A percentile compares a stretch with the other conserved stretches of the same genome.
Conservation (phyloP, 2,329 filamentous ascomycete species). For the Ascochyta viciae-villosae region DNA sequence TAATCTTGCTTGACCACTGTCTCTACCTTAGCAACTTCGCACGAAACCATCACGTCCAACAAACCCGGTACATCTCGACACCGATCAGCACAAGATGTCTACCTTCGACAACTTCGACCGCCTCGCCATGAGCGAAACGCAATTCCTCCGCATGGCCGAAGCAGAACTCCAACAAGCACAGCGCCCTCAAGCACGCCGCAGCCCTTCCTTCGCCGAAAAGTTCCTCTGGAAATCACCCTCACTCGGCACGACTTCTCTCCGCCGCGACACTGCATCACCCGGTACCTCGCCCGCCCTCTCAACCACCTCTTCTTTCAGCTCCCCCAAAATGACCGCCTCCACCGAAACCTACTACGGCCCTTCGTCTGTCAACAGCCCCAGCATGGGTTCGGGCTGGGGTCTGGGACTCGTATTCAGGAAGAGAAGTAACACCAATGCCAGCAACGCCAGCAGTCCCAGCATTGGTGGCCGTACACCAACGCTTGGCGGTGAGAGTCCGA, state of each 20-base stretch:
- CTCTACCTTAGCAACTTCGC: conserved; percentile 5
- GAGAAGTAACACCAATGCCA: conserved; percentile 13
- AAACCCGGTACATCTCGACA: neutral
- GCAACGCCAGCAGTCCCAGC: conserved; percentile 9
- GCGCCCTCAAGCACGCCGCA: conserved; percentile 1
- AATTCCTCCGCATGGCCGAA: conserved; percentile 17
- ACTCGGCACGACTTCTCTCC: conserved; percentile 12
- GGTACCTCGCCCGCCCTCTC: conserved; percentile 7
- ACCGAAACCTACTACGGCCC: conserved; percentile 7
- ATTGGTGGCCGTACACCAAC: conserved; percentile 14
- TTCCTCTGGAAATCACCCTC: conserved; percentile 15
- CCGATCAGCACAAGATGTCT: conserved; percentile 5
- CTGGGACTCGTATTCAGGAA: conserved; percentile 16
- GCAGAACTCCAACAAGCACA: conserved; percentile 3
- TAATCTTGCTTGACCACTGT: conserved; percentile 6
- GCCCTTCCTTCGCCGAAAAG: conserved; percentile 16
- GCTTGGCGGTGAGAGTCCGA: conserved; percentile 6
- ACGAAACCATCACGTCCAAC: neutral
- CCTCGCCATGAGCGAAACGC: conserved; percentile 20
- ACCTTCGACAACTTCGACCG: conserved; percentile 19
- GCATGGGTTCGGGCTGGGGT: conserved; percentile 15
- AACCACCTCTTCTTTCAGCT: conserved; percentile 9
- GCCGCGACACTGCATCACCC: conserved; percentile 3
- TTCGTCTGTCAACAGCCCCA: conserved; percentile 10
- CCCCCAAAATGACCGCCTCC: conserved; percentile 1